Evolutionary conservation across 2,329 filamentous ascomycete genomes (phyloP).

Genomic region (Tolypocladium amazonense): DNA sequence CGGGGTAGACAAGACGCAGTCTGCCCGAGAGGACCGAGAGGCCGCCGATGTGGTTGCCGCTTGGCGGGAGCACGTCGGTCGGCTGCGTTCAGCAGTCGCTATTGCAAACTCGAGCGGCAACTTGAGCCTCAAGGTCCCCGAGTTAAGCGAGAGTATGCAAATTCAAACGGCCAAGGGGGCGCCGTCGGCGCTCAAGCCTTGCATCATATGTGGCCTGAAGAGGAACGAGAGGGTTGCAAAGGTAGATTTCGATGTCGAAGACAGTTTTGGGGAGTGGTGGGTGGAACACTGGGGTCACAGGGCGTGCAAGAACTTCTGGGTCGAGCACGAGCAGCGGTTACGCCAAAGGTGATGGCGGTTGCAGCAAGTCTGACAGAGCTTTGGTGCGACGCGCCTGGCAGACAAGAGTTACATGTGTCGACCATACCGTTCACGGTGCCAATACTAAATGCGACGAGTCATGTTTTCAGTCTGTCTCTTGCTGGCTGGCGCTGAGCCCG

Average conservation of each 20-base stretch:
- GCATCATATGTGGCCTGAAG: conserved; percentile 79
- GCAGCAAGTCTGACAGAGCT: not conserved
- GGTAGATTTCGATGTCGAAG: conserved; percentile 67
- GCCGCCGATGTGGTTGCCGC: conserved; percentile 62
- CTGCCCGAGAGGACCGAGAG: conserved; percentile 76
- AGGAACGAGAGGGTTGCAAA: conserved; percentile 72
- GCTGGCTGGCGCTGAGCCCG: not conserved
- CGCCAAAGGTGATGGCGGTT: conserved; percentile 45
- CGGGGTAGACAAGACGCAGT: conserved; percentile 73
- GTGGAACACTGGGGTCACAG: conserved; percentile 76
- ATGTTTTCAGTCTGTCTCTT: not conserved
- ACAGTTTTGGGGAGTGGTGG: conserved; percentile 98
- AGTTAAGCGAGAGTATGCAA: conserved; percentile 58
- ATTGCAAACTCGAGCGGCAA: conserved; percentile 51
- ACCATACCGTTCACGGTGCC: not conserved
- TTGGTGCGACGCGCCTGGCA: not conserved
- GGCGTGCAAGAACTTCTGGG: conserved; percentile 78
- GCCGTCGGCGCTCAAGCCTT: conserved; percentile 62
- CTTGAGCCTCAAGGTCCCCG: conserved; percentile 49
- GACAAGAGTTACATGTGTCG: not conserved
- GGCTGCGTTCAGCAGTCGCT: conserved; percentile 62
- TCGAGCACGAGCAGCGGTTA: conserved; percentile 59
- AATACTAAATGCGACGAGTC: not conserved
- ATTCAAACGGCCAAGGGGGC: conserved; percentile 63
- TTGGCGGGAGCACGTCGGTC: conserved; percentile 68